Conservation (phyloP, 768 basidiomycete species). For the Mycena chlorophos region DNA sequence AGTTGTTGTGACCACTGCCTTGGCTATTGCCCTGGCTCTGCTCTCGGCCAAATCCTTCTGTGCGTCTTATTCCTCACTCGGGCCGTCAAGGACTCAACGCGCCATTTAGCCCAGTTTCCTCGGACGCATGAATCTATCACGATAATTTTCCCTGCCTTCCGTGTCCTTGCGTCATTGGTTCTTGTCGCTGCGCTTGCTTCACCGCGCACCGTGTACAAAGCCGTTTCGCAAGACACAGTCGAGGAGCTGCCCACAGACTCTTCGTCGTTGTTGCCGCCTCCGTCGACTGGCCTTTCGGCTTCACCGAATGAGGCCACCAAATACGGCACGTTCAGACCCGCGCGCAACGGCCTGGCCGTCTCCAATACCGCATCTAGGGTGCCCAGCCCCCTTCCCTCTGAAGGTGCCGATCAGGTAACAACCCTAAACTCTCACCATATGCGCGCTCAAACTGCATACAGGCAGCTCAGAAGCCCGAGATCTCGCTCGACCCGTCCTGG, state of each 20-base stretch:
- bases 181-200: slow-evolving; percentile 60
- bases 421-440: neutral
- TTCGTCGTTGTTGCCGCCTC: slow-evolving; percentile 55
- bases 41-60: slow-evolving; percentile 48
- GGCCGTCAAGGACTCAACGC: slow-evolving; percentile 15
- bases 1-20: slow-evolving; percentile 50
- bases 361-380: slow-evolving; percentile 58
- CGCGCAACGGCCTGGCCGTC: slow-evolving; percentile 48
- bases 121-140: slow-evolving; percentile 9
- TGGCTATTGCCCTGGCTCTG: slow-evolving; percentile 63
- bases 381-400: slow-evolving; percentile 48
- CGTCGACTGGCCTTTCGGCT: slow-evolving; percentile 53
- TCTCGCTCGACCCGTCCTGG: slow-evolving; percentile 69
- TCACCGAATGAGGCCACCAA: slow-evolving; percentile 49
- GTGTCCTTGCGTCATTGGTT: slow-evolving; percentile 60
- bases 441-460: slow-evolving; percentile 21
- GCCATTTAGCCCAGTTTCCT: slow-evolving; percentile 41
- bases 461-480: slow-evolving; percentile 49
- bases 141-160: slow-evolving; percentile 57
- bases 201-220: slow-evolving; percentile 66
- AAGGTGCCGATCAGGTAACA: slow-evolving; percentile 42
- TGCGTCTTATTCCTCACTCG: slow-evolving; percentile 17
- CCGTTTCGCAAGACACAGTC: slow-evolving; percentile 42
- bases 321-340: slow-evolving; percentile 72
- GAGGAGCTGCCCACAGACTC: slow-evolving; percentile 47